Base-by-base conservation (phyloP, 169 alveolate genomes). In the Eimeria acervulina region DNA sequence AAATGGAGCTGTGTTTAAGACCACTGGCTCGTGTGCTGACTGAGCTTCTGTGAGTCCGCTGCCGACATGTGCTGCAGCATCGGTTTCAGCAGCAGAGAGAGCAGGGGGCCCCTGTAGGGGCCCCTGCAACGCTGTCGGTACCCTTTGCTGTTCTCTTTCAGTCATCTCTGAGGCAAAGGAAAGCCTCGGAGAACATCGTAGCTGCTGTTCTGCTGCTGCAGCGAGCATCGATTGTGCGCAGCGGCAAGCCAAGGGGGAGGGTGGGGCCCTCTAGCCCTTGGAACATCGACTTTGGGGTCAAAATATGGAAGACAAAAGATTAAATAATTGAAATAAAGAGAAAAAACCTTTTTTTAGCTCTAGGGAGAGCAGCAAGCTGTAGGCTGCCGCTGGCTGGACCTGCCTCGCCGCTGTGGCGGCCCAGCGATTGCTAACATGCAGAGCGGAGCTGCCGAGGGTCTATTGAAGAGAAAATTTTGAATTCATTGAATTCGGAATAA, bases 341-440 rank as follows among this genome's bases (percentile, higher is more conserved):
- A 4, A 12, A 10, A 13, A 28, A 33, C 19, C 19, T 26, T 21
- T 17, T 74, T n/a, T 47, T 28, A 40, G 26, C 1, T 10, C 84
- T 12, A 31, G 12, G 38, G 84, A 74, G 84, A 74, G 84, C 84
- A 74, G 84, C 84, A 74, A 74, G 84, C 84, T 38, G 84, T 74
- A 42, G 84, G 84, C 84, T 28, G 84, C 84, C 51, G 23, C 26
- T 74, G 84, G 84, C 84, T 74, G 55, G 51, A 38, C 84, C 84
- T 74, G 10, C n/a, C 26, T 74, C 84, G 52, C 55, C 36, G 84
- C 44, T 74, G 36, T 47, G 51, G 84, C 84, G 55, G 84, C 84
- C 42, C 38, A 40, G 21, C 55, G 51, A 26, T 28, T 38, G 26
- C 84, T 47, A 13, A 31, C n/a, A 6, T 74, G n/a, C 42, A 40